A percentile compares a stretch with the other conserved stretches of the same genome.
Evolutionary conservation across 768 basidiomycete genomes (phyloP).

Genomic region (Tulasnella calospora): DNA sequence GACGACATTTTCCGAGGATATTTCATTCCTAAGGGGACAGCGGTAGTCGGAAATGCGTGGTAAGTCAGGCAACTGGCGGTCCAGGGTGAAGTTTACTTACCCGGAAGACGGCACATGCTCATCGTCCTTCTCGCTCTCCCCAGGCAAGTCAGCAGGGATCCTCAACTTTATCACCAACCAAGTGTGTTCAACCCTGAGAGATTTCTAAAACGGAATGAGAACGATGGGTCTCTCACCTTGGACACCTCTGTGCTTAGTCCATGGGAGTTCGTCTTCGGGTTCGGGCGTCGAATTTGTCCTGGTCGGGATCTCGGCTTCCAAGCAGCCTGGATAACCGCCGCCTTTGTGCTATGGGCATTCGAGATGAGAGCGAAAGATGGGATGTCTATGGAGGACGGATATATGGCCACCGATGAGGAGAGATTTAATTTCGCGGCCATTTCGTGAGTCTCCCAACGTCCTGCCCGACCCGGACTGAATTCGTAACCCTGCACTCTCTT

Average conservation of each 20-base stretch:
- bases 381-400: no score
- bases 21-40: slow-evolving; percentile 20
- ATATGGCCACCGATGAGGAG: no score
- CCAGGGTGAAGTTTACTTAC: not conserved
- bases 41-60: slow-evolving; percentile 24
- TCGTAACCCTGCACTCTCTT: not conserved
- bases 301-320: slow-evolving; percentile 11
- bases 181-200: not conserved
- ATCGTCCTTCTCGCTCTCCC: not conserved
- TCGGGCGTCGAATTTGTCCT: slow-evolving; percentile 16
- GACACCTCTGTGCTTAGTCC: not conserved
- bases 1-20: slow-evolving; percentile 21
- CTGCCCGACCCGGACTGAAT: no score
- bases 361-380: no score
- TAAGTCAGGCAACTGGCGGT: not conserved
- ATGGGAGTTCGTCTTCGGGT: not conserved
- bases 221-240: not conserved
- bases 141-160: not conserved
- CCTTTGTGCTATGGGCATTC: no score
- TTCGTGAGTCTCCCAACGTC: no score
- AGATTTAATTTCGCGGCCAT: no score
- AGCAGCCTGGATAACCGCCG: no score
- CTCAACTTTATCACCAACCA: not conserved
- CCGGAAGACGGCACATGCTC: not conserved
- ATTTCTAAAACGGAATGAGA: not conserved